Conservation (phyloP, 495 filamentous ascomycete species). For the Penicillium paxilli region DNA sequence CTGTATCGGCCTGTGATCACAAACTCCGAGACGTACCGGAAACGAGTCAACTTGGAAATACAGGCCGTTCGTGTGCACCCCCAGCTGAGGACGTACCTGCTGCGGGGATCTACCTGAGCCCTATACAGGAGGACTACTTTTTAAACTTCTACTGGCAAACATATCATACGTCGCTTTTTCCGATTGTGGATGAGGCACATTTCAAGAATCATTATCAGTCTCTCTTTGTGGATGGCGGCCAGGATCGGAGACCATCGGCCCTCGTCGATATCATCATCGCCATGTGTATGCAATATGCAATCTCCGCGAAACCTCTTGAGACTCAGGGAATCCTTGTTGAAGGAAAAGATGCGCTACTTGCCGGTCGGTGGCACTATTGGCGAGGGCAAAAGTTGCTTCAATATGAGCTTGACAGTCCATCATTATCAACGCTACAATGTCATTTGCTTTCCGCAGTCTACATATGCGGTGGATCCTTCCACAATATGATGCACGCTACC, state of each 20-base stretch:
- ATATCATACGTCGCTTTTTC: slow-evolving; percentile 32
- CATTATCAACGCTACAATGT: slow-evolving; percentile 52
- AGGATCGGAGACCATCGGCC: slow-evolving; percentile 45
- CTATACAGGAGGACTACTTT: slow-evolving; percentile 50
- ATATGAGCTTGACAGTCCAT: slow-evolving; percentile 49
- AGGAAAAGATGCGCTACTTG: slow-evolving; percentile 38
- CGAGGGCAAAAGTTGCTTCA: slow-evolving; percentile 47
- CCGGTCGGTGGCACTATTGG: slow-evolving; percentile 45
- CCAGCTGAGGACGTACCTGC: neutral
- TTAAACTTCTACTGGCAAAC: slow-evolving; percentile 48
- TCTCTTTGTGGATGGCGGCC: slow-evolving; percentile 37
- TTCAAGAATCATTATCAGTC: slow-evolving; percentile 51
- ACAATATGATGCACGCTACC: slow-evolving; percentile 48
- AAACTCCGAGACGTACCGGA: slow-evolving; percentile 9
- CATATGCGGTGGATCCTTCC: slow-evolving; percentile 46
- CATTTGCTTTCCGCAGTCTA: slow-evolving; percentile 47
- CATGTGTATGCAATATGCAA: slow-evolving; percentile 53
- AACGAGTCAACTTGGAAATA: neutral
- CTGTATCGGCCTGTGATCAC: slow-evolving; percentile 12
- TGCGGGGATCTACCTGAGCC: slow-evolving; percentile 14
- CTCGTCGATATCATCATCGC: slow-evolving; percentile 57
- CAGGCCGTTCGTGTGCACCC: neutral
- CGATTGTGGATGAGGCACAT: slow-evolving; percentile 47
- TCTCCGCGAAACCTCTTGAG: slow-evolving; percentile 18
- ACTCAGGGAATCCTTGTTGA: slow-evolving; percentile 11